Evolutionary conservation across 2,329 filamentous ascomycete species (phyloP).

Genomic region (Epichloe typhina): DNA sequence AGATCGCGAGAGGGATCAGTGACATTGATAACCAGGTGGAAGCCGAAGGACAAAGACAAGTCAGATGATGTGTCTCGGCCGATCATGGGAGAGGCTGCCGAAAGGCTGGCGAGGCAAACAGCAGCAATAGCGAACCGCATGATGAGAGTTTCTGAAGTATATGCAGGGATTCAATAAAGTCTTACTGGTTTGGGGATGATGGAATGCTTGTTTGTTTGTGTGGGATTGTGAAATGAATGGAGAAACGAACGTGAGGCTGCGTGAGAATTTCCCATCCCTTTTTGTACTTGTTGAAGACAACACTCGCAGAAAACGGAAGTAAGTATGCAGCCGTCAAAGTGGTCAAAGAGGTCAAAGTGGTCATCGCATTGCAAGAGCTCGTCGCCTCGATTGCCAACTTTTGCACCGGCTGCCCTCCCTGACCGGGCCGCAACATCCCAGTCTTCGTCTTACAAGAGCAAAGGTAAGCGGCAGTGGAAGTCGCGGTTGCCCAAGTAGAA

Average conservation of each 20-base stretch:
- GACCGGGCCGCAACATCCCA: not conserved
- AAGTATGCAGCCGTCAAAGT: not conserved
- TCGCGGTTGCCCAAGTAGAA: not conserved
- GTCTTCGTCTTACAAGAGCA: not conserved
- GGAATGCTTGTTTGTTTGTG: not conserved
- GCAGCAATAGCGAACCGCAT: not conserved
- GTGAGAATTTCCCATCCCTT: not conserved
- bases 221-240: not conserved
- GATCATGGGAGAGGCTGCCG: not conserved
- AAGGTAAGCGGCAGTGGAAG: not conserved
- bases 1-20: not conserved
- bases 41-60: not conserved
- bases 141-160: not conserved
- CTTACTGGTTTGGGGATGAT: not conserved
- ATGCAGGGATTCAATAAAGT: not conserved
- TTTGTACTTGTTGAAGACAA: not conserved
- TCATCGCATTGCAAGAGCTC: not conserved
- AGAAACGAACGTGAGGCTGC: not conserved
- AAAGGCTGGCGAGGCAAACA: not conserved
- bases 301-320: too few species aligned
- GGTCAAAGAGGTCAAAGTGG: not conserved
- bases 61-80: not conserved
- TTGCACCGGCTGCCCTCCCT: not conserved
- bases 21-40: not conserved
- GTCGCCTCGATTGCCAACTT: too few species aligned